Conservation (phyloP, 148 eudicot species). For the Vaccinium myrtillus region DNA sequence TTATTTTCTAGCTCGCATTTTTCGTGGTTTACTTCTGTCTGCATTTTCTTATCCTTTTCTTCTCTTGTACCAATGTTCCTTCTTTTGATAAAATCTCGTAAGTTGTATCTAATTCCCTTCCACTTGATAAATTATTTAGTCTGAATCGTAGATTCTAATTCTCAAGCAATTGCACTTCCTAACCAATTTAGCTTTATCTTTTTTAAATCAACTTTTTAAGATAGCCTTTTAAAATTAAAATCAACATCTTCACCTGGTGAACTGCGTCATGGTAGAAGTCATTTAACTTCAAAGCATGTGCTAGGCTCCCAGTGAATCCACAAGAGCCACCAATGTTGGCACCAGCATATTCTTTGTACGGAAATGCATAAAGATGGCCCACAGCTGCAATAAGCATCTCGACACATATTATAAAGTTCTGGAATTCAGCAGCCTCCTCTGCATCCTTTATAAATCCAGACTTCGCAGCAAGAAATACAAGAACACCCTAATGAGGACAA, state of each 20-base stretch:
- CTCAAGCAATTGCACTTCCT: too few relatives aligned
- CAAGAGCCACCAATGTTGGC: constrained; percentile 79
- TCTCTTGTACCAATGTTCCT: too few relatives aligned
- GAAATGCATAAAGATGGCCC: constrained; percentile 95
- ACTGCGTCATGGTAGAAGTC: constrained; percentile 98
- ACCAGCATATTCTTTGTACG: constrained; percentile 96
- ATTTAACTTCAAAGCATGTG: constrained; percentile 84
- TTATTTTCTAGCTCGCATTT: neutral
- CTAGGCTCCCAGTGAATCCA: constrained; percentile 76
- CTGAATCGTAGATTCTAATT: too few relatives aligned
- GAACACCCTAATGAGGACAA: constrained; percentile 59
- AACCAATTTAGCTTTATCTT: neutral
- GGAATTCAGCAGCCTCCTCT: constrained; percentile 88
- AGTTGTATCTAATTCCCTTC: too few relatives aligned
- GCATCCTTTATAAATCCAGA: constrained; percentile 69
- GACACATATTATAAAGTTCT: constrained; percentile 81
- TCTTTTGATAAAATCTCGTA: too few relatives aligned
- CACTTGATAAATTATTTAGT: too few relatives aligned
- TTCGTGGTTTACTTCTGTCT: neutral
- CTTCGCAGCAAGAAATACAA: constrained; percentile 95
- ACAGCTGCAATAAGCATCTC: constrained; percentile 97
- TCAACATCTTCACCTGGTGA: constrained; percentile 60
- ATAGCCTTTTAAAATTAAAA: neutral
- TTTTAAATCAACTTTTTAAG: neutral
- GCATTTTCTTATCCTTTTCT: neutral